Percentiles rank a stretch among this genome's conserved stretches.
Evolutionary conservation across 78 protist genomes (phyloP).

Genomic region (Chrysochromulina parva): DNA sequence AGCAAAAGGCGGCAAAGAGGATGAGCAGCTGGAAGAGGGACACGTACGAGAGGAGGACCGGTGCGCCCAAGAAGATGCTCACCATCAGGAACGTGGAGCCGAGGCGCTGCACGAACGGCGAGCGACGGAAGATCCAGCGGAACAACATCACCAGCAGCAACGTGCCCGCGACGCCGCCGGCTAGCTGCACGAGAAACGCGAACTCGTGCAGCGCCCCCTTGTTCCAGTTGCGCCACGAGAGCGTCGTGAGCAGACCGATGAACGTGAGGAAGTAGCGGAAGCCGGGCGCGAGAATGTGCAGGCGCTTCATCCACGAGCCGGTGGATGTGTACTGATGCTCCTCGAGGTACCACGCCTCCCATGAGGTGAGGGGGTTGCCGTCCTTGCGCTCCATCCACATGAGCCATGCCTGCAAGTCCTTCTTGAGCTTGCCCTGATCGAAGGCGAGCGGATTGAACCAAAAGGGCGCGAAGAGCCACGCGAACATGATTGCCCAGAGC

Average conservation of each 20-base stretch:
- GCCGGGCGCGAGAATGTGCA: neutral
- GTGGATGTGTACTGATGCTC: neutral
- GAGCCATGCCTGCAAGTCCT: neutral
- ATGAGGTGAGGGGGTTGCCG: neutral
- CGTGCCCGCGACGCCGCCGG: too few relatives aligned
- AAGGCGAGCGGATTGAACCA: conserved; percentile 47
- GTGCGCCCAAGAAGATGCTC: neutral
- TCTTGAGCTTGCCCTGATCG: neutral
- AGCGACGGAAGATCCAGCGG: too few relatives aligned
- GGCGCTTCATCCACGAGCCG: neutral
- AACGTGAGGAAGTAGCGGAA: neutral
- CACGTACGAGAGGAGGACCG: neutral
- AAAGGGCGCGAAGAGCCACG: conserved; percentile 40
- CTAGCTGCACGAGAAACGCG: too few relatives aligned
- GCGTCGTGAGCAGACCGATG: neutral
- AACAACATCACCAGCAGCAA: too few relatives aligned
- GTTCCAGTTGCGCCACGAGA: too few relatives aligned
- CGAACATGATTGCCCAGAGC: neutral
- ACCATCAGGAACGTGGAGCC: neutral
- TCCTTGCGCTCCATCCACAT: conserved; percentile 16
- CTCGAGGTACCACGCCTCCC: conserved; percentile 5
- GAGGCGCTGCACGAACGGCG: neutral
- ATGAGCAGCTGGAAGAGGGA: neutral
- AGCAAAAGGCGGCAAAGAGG: neutral
- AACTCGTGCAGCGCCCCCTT: neutral